These are phyloP conservation scores for Prunus yedoensis DNA, from an alignment of 331 rosid species.

Conservation along the genomic window DNA sequence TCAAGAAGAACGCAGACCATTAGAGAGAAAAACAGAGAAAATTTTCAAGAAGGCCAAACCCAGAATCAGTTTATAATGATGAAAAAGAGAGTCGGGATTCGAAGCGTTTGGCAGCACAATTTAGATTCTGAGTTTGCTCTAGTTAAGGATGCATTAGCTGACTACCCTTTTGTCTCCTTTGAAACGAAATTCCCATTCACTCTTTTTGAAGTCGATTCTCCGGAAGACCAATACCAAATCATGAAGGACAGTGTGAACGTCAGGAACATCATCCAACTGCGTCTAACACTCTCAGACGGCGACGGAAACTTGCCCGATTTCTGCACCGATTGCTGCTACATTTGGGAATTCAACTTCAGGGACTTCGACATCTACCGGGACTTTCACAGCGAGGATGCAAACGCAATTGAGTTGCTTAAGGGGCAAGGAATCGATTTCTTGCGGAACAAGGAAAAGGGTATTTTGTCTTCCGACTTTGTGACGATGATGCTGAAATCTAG, in stretches of 20 bases:
- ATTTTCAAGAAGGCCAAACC: background rate
- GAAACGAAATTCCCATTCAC: slow-evolving; percentile 16
- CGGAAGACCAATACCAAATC: background rate
- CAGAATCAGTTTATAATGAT: background rate
- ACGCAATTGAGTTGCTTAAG: background rate
- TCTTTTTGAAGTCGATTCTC: background rate
- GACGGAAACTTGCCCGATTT: background rate
- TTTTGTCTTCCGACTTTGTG: slow-evolving; percentile 5
- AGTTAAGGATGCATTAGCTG: background rate
- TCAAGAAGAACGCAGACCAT: too few species aligned
- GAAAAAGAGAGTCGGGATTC: background rate
- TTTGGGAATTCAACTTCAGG: slow-evolving; percentile 26
- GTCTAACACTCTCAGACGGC: slow-evolving; percentile 8
- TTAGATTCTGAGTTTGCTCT: background rate
- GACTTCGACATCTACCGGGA: slow-evolving; percentile 18
- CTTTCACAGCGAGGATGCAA: background rate
- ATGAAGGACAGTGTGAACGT: slow-evolving; percentile 13
- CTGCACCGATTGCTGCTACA: background rate
- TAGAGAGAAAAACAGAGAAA: too few species aligned
- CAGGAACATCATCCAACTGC: slow-evolving; percentile 17
- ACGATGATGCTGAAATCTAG: background rate
- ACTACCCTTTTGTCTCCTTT: slow-evolving; percentile 1
- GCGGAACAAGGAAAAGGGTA: background rate
- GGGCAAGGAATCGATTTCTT: slow-evolving; percentile 7
- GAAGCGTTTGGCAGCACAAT: background rate